Evolutionary conservation across 768 basidiomycete genomes (phyloP), one percentile per base, ranked within the genome.

Genomic region (Leccinum rimulosum): DNA sequence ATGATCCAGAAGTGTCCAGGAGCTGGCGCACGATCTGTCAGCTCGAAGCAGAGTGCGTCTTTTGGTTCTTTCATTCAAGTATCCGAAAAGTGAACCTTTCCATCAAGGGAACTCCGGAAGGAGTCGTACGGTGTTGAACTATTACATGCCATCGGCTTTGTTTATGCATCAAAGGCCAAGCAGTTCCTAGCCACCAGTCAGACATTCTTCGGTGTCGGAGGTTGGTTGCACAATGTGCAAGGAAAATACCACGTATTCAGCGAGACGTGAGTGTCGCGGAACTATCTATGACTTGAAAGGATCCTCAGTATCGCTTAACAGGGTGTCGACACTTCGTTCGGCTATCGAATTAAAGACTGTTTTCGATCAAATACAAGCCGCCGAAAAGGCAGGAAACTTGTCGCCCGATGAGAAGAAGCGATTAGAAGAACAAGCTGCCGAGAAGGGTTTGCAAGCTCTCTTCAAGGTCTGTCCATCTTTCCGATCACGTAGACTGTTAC

Each of bases 161-260:
- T 92, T 6, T 96, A 96, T 70, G 74, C 76, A 19, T 82, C 88
- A 28, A 95, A 93, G 70, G 85, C 88, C 6, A 93, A 91, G 68
- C 91, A 94, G 38, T 86, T 86, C 67, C 80, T 91, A 0, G 93
- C 93, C 0, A 85, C 89, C 17, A 78, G 84, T 74, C 63, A 84
- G 79, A 79, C 85, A 0, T 76, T 84, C 11, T 77, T 93, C 52
- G 93, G 93, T 28, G 87, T 96, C 15, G 93, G 93, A 12, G 93
- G 94, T 7, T 96, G 93, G 93, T 70, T 95, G 58, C 93, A 95
- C 72, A 92, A 92, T 56, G 91, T 94, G 3, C 91, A 93, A 71
- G 91, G 90, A 12, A 94, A 93, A 75, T 95, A 93, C 52, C 93
- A 95, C 68, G 89, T 95, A 17, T 91, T 96, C 73, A 93, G 91